These are phyloP conservation scores for Sophora flavescens DNA, from an alignment of 306 rosid genomes.

Conservation along the genomic window DNA sequence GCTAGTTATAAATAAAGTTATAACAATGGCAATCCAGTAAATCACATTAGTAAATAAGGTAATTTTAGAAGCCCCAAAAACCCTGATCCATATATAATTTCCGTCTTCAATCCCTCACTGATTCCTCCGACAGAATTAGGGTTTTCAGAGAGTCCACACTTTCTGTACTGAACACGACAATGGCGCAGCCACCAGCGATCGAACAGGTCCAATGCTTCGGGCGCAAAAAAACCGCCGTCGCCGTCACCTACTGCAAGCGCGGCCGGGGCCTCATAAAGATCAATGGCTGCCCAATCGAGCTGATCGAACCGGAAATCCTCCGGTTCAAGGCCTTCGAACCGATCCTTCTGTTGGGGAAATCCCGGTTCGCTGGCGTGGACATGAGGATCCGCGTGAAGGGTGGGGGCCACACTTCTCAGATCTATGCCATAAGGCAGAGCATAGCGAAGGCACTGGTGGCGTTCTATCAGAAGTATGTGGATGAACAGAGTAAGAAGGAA, in stretches of 20 bases:
- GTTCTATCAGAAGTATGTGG: constrained; percentile 85
- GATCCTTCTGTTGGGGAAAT: constrained; percentile 70
- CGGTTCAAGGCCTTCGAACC: constrained; percentile 89
- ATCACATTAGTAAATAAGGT: background rate
- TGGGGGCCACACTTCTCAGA: constrained; percentile 88
- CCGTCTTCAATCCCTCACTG: background rate
- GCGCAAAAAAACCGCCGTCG: constrained; percentile 90
- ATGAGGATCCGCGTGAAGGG: constrained; percentile 88
- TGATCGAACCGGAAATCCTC: constrained; percentile 80
- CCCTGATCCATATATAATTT: constrained; percentile 26
- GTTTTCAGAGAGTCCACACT: constrained; percentile 8
- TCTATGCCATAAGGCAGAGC: constrained; percentile 87
- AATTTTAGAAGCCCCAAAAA: background rate
- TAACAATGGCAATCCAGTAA: constrained; percentile 4
- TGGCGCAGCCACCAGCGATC: constrained; percentile 44
- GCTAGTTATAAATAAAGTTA: too few relatives aligned
- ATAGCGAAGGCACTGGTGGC: constrained; percentile 85
- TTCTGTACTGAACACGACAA: background rate
- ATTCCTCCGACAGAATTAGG: constrained; percentile 3
- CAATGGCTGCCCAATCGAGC: constrained; percentile 88
- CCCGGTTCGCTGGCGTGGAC: constrained; percentile 77
- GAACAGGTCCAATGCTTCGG: constrained; percentile 91
- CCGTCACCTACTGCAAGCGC: constrained; percentile 88
- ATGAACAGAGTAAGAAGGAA: constrained; percentile 94
- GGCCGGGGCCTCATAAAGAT: constrained; percentile 85